Evolutionary conservation across 169 alveolate genomes (phyloP), one percentile per base, ranked within the genome.

Genomic region (Plasmodium billcollinsi): DNA sequence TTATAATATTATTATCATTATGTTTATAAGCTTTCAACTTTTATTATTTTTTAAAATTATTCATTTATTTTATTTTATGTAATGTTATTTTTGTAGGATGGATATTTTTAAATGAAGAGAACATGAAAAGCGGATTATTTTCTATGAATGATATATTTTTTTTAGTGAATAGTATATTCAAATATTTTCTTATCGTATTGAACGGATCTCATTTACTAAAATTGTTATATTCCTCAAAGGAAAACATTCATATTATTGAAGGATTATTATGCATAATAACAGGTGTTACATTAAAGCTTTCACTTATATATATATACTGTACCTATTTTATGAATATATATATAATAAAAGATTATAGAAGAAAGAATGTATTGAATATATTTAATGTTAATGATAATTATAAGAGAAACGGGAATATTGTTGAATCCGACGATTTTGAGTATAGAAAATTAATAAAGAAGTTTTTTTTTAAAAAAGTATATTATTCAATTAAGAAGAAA

Each of bases 351-450:
- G 59, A 67, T 54, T 52, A 59, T 26, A 56, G 65, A 26, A 83
- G 49, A 20, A 67, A 39, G 39, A 54, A 47, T 39, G 39, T 83
- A 14, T 18, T 83, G 8, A 67, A 52, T 43, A 69, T 56, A 12
- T 83, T 58, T 58, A 43, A 56, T 49, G 29, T 56, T 11, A 69
- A 61, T 49, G 11, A 39, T 39, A 39, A 39, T 39, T 39, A 39
- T 39, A 69, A 18, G 4, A 61, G 29, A 56, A 15, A 20, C 4
- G 45, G 73, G 54, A 56, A 59, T 21, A 39, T 47, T 14, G 18
- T 62, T 69, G 91, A 83, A 83, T 83, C 83, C 0, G 80, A 67
- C 9, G 91, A 83, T 52, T 83, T 83, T 56, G 91, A 83, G 52
- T 83, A 83, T 83, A 69, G 70, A 59, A 83, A 83, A 50, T 69